Evolutionary conservation across 768 basidiomycete species (phyloP).

Genomic region (Auriscalpium microsporum): DNA sequence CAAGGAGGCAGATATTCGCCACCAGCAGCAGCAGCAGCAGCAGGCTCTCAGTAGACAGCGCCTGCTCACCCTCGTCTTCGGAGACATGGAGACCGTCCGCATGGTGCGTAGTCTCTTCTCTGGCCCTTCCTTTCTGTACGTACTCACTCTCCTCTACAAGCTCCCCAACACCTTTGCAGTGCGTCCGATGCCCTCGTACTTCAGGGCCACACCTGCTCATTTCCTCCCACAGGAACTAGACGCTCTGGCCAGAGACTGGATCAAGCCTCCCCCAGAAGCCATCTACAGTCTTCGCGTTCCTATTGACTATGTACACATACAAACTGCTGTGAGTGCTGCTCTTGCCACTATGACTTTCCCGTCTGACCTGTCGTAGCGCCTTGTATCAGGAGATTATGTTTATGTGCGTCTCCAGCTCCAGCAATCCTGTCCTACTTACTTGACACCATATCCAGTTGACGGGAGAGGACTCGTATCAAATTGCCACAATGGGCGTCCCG

Average conservation of each 20-base stretch:
- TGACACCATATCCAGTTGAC: conserved; percentile 43
- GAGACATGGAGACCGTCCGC: conserved; percentile 80
- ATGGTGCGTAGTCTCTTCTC: conserved; percentile 38
- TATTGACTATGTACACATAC: conserved; percentile 79
- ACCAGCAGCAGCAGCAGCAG: conserved; percentile 31
- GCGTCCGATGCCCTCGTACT: conserved; percentile 18
- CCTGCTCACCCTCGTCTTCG: conserved; percentile 73
- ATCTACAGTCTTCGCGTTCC: conserved; percentile 71
- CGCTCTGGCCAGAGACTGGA: conserved; percentile 74
- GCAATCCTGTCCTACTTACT: conserved; percentile 7
- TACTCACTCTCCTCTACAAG: conserved; percentile 26
- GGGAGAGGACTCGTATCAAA: conserved; percentile 82
- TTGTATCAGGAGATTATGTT: conserved; percentile 77
- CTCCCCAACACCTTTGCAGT: conserved; percentile 63
- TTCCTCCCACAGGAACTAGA: conserved; percentile 58
- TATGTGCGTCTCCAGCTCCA: conserved; percentile 43
- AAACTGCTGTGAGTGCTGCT: conserved; percentile 58
- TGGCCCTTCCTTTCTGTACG: background rate
- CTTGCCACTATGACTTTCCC: background rate
- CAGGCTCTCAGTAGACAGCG: conserved; percentile 70
- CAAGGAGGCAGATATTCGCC: conserved; percentile 56
- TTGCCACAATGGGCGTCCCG: conserved; percentile 76
- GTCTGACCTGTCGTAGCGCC: conserved; percentile 37
- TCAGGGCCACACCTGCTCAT: background rate
- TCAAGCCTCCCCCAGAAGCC: conserved; percentile 76